Conservation (phyloP, 257 asterid species). For the Ehretia macrophylla region DNA sequence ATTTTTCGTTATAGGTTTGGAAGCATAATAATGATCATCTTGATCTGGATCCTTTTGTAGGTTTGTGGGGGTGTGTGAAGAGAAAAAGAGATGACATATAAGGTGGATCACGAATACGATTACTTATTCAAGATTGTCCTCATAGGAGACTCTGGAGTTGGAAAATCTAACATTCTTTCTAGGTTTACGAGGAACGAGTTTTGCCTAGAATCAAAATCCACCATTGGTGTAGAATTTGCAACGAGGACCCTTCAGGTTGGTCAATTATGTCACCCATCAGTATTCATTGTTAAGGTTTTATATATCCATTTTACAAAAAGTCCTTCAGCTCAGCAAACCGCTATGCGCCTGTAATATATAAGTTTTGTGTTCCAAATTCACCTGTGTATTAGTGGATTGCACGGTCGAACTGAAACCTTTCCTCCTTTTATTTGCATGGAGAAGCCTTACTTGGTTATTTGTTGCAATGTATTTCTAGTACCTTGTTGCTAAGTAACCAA, state of each 20-base stretch:
- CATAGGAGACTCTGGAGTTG: constrained; percentile 50
- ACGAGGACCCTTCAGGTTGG: constrained; percentile 51
- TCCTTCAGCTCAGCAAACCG: too few relatives aligned
- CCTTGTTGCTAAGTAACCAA: too few relatives aligned
- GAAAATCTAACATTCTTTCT: constrained; percentile 47
- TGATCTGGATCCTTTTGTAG: constrained; percentile 10
- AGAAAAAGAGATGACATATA: constrained; percentile 31
- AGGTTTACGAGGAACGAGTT: constrained; percentile 46
- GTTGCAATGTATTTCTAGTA: too few relatives aligned
- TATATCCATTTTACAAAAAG: background rate
- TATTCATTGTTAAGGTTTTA: too few relatives aligned
- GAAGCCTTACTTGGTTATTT: too few relatives aligned
- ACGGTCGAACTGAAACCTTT: too few relatives aligned
- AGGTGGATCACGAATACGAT: constrained; percentile 44
- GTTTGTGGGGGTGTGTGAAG: constrained; percentile 12
- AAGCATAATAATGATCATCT: too few relatives aligned
- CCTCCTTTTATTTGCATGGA: too few relatives aligned
- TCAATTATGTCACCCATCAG: background rate
- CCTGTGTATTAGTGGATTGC: too few relatives aligned
- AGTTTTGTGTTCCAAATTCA: too few relatives aligned
- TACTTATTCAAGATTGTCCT: constrained; percentile 39
- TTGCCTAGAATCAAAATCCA: constrained; percentile 47
- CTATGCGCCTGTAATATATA: too few relatives aligned
- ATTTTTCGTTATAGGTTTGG: too few relatives aligned
- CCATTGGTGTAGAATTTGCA: constrained; percentile 53